Percentiles rank a stretch among this genome's conserved stretches.
Conservation (phyloP, 1,284 basidiomycete genomes). For the Papiliotrema flavescens region DNA sequence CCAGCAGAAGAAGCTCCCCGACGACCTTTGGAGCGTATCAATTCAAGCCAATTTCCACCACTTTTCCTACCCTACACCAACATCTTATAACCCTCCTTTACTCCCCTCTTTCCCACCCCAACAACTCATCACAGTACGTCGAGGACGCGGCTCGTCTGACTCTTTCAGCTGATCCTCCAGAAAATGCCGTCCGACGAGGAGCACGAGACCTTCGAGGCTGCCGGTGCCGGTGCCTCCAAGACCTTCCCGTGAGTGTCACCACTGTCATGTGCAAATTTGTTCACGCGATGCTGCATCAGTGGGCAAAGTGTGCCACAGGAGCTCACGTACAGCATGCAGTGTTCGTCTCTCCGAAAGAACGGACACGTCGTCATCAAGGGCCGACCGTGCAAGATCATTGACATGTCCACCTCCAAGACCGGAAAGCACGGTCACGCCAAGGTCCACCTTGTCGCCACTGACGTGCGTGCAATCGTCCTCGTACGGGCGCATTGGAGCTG, state of each 20-base stretch:
- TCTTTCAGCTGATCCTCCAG: slow-evolving; percentile 1
- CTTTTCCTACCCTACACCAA: not conserved
- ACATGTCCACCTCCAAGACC: slow-evolving; percentile 97
- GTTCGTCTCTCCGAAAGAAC: slow-evolving; percentile 86
- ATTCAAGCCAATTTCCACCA: too few relatives aligned
- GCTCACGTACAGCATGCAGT: slow-evolving; percentile 64
- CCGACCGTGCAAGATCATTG: slow-evolving; percentile 98
- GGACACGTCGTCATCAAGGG: slow-evolving; percentile 98
- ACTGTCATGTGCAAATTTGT: too few relatives aligned
- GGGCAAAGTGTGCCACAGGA: not conserved
- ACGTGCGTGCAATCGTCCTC: slow-evolving; percentile 60
- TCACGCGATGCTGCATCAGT: too few relatives aligned
- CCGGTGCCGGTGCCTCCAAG: slow-evolving; percentile 71
- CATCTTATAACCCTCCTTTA: slow-evolving; percentile 2
- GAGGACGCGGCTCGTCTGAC: not conserved
- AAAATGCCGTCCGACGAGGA: slow-evolving; percentile 84
- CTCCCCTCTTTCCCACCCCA: slow-evolving; percentile 7
- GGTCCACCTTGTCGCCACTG: slow-evolving; percentile 94
- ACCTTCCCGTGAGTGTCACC: slow-evolving; percentile 58
- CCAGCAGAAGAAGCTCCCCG: too few relatives aligned
- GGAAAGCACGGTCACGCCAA: slow-evolving; percentile 98
- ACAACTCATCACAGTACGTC: slow-evolving; percentile 1
- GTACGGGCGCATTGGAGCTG: not conserved
- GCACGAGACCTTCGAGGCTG: slow-evolving; percentile 78
- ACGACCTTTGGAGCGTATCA: too few relatives aligned